A percentile compares a stretch with the other conserved stretches of the same genome.
phyloP scores from a whole-genome alignment of 2,329 filamentous ascomycete genomes.

The Endoconidiophora laricicola region DNA sequence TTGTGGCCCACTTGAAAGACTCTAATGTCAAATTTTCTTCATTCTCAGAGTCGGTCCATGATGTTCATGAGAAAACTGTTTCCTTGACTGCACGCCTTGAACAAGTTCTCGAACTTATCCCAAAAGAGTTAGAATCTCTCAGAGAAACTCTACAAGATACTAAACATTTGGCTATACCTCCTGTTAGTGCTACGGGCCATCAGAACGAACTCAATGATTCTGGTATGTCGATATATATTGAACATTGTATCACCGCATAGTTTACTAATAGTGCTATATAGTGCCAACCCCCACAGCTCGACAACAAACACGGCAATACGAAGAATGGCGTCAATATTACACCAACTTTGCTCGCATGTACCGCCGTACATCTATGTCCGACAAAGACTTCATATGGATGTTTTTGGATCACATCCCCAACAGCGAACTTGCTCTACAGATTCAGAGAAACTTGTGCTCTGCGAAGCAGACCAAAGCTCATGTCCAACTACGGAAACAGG shows the following conservation, averaged over 20 bases:
- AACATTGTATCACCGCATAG: neutral
- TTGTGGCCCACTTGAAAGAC: slow-evolving; percentile 5
- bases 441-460: slow-evolving; percentile 10
- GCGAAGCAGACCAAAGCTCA: slow-evolving; percentile 2
- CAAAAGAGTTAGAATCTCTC: slow-evolving; percentile 8
- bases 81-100: slow-evolving; percentile 5
- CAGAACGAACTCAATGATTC: no score
- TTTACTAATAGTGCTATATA: neutral
- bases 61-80: slow-evolving; percentile 4
- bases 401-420: slow-evolving; percentile 12
- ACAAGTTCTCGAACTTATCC: slow-evolving; percentile 1
- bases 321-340: slow-evolving; percentile 12
- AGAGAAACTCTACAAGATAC: slow-evolving; percentile 6
- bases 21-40: slow-evolving; percentile 1
- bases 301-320: slow-evolving; percentile 6
- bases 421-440: slow-evolving; percentile 9
- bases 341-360: slow-evolving; percentile 8
- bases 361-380: slow-evolving; percentile 8
- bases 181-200: no score
- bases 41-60: slow-evolving; percentile 3
- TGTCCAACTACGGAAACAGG: slow-evolving; percentile 5
- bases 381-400: slow-evolving; percentile 11
- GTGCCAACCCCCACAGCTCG: neutral
- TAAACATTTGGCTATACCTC: neutral
- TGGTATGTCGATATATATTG: neutral